These are phyloP conservation scores for Epichloe gansuensis DNA, from an alignment of 2,329 filamentous ascomycete genomes.

Conservation along the genomic window DNA sequence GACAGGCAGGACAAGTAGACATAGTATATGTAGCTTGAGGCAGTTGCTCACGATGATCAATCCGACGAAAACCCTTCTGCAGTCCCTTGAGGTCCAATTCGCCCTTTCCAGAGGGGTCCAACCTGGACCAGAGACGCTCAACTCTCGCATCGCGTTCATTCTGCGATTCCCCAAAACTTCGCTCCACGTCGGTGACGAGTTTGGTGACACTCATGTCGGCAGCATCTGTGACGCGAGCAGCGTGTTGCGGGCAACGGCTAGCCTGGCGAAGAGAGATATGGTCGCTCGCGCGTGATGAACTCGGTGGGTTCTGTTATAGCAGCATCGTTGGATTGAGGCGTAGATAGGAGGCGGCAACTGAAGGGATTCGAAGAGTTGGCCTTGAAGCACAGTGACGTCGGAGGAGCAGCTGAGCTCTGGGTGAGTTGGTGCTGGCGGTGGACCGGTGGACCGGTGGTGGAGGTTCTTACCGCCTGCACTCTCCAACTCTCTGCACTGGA, in stretches of 20 bases:
- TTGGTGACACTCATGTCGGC: constrained; percentile 30
- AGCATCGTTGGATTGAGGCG: constrained; percentile 7
- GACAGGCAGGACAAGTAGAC: background rate
- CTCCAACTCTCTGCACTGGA: too few relatives aligned
- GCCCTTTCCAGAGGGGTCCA: constrained; percentile 66
- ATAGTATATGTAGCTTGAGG: background rate
- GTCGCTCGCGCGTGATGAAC: constrained; percentile 8
- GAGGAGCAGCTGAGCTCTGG: constrained; percentile 1
- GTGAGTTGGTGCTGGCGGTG: background rate
- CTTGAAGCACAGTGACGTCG: constrained; percentile 6
- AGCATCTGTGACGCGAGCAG: constrained; percentile 14
- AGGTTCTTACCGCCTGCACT: too few relatives aligned
- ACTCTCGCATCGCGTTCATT: constrained; percentile 72
- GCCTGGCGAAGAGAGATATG: constrained; percentile 4
- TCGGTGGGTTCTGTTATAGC: constrained; percentile 4
- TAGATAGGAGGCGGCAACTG: background rate
- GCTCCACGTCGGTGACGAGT: constrained; percentile 38
- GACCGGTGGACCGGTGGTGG: too few relatives aligned
- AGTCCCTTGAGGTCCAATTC: constrained; percentile 76
- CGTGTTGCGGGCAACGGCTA: constrained; percentile 17
- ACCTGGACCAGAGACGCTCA: constrained; percentile 68
- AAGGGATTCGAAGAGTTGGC: constrained; percentile 1
- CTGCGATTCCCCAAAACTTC: constrained; percentile 64
- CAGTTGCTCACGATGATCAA: constrained; percentile 74
- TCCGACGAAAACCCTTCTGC: constrained; percentile 71